These are phyloP conservation scores for Malassezia cuniculi DNA, from an alignment of 1,284 basidiomycete species.

Conservation along the genomic window DNA sequence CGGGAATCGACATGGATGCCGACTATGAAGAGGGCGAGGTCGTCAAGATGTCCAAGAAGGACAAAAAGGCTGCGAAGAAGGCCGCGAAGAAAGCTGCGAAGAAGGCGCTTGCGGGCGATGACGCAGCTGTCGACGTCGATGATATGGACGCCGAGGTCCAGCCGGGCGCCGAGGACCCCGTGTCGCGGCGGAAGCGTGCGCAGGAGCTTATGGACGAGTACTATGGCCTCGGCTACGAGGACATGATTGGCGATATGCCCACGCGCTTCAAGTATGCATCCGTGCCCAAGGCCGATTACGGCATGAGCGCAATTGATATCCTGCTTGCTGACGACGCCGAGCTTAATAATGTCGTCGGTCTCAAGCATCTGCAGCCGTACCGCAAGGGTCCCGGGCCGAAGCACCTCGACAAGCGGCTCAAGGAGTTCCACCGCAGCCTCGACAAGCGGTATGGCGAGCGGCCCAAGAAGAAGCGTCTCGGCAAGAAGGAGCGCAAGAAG, in stretches of 20 bases:
- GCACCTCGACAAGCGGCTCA: constrained; percentile 54
- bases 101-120: not conserved
- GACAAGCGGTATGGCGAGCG: constrained; percentile 35
- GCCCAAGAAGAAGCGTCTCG: constrained; percentile 46
- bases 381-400: constrained; percentile 57
- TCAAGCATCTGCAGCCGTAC: constrained; percentile 86
- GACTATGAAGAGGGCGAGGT: constrained; percentile 48
- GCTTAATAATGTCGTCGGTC: constrained; percentile 73
- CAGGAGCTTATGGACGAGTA: constrained; percentile 82
- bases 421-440: constrained; percentile 59
- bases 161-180: not conserved
- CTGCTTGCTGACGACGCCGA: constrained; percentile 83
- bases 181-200: constrained; percentile 48
- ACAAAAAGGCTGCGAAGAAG: constrained; percentile 55
- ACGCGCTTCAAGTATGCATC: constrained; percentile 86
- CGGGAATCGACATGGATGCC: constrained; percentile 57
- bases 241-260: constrained; percentile 77
- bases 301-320: constrained; percentile 72
- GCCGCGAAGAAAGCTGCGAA: constrained; percentile 13
- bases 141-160: constrained; percentile 15
- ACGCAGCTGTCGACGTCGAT: constrained; percentile 12
- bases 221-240: constrained; percentile 83
- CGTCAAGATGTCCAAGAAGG: constrained; percentile 58
- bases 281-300: constrained; percentile 58
- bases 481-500: constrained; percentile 30